Evolutionary conservation across 2,329 filamentous ascomycete genomes (phyloP), one percentile per base, ranked within the genome.

Genomic region (Eurotiales sp.): DNA sequence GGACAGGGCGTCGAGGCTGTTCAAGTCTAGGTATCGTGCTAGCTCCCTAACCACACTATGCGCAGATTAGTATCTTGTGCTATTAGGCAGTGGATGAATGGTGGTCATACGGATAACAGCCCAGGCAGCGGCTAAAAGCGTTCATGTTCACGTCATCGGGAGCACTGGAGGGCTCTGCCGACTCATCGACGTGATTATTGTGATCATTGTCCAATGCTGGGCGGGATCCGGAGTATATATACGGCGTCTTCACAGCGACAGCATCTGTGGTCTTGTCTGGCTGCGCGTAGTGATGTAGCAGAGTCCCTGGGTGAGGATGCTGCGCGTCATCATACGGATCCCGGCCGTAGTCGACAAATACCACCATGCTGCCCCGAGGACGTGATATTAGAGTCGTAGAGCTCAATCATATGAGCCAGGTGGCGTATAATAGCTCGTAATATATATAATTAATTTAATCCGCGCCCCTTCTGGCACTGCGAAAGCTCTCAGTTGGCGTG

Each of bases 1-100:
- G 46, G 91, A 88, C 17, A 97, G 82, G 57, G 86, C 84, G 68
- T 95, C 86, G 61, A 96, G 81, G 12, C 88, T 86, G 68, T 92
- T 96, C 46, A 96, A 81, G 67, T 97, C 92, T 66, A 96, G 83
- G 59, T 82, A 80, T 27, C 83, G 80, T 44, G 88, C 87, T 58
- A 96, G 81, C 61, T 86, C 81, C 57, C 84, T 82, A 60, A 88
- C 83, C 64, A 96, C 83, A 61, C 90, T 96, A 21, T 19, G 21
- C 6, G 74, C n/a, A n/a, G n/a, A n/a, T n/a, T n/a, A n/a, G n/a
- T n/a, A n/a, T n/a, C n/a, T n/a, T n/a, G n/a, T n/a, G n/a, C n/a
- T n/a, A n/a, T n/a, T n/a, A n/a, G n/a, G n/a, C n/a, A n/a, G n/a
- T n/a, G n/a, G n/a, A n/a, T n/a, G n/a, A n/a, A n/a, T n/a, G n/a